phyloP scores from a whole-genome alignment of 768 basidiomycete species.

The Phanerochaete sordida region DNA sequence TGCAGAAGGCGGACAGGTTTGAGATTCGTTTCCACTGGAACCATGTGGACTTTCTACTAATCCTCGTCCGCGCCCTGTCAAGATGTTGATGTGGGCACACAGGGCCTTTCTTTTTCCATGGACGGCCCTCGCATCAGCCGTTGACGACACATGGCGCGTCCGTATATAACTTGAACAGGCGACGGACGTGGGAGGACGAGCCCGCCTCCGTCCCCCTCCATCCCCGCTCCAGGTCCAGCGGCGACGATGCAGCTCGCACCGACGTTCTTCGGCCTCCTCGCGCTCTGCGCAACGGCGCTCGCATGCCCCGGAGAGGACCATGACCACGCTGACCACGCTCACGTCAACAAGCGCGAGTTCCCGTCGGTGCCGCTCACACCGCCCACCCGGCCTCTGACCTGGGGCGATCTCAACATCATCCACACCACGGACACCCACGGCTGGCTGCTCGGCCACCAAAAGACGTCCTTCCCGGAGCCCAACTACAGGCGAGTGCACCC shows the following conservation, averaged over 20 bases:
- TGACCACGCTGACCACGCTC: conserved; percentile 24
- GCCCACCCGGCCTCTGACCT: conserved; percentile 67
- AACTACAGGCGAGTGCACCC: conserved; percentile 52
- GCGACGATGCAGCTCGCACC: conserved; percentile 7
- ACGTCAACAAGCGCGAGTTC: conserved; percentile 30
- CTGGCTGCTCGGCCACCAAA: conserved; percentile 84
- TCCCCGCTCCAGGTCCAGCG: background rate
- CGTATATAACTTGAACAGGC: background rate
- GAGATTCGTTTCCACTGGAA: no score
- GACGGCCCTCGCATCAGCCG: background rate
- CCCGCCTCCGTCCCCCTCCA: background rate
- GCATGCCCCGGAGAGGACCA: conserved; percentile 28
- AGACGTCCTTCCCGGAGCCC: conserved; percentile 67
- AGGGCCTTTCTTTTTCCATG: background rate
- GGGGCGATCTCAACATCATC: conserved; percentile 89
- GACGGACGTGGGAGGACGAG: background rate
- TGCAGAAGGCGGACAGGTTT: no score
- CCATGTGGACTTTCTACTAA: no score
- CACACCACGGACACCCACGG: conserved; percentile 85
- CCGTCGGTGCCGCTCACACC: conserved; percentile 42
- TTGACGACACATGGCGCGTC: background rate
- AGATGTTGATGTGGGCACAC: background rate
- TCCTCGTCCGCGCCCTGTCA: background rate
- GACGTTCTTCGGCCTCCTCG: conserved; percentile 9
- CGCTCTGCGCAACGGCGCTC: conserved; percentile 14